Evolutionary conservation across 805 yeast genomes (phyloP), one percentile per base, ranked within the genome.

Genomic region (Yarrowia keelungensis): DNA sequence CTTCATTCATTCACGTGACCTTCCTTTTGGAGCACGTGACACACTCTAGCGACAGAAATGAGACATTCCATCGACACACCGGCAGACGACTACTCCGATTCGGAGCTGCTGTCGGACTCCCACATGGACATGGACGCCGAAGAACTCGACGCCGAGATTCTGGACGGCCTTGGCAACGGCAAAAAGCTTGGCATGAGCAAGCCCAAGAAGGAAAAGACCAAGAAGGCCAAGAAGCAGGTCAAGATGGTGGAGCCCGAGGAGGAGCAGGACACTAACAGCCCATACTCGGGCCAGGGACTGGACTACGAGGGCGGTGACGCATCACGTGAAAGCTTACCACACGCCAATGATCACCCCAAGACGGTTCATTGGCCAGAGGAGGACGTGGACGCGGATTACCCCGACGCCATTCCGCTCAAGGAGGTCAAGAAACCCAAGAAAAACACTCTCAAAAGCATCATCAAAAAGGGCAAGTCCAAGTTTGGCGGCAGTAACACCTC

Each of bases 381-480:
- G 42, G 65, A 59, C 14, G 35, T 59, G 14, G 65, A 59, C 51
- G 65, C 35, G 2, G 45, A 45, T 15, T 59, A 43, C 12, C 41
- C 54, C 2, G 67, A 41, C n/a, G 39, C 67, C 8, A 62, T 62
- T 15, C 67, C 67, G 9, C 56, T 62, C 16, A 62, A 16, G 32
- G 65, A 43, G 38, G 65, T 59, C 39, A 35, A 43, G 32, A 59
- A 59, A 9, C 51, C 65, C 39, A 62, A 62, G 39, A 42, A 42
- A 7, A 56, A 56, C 22, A 56, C 46, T 2, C 45, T 62, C 36
- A 62, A 62, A 41, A 47, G 56, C 32, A 49, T 62, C 56, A 47
- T 62, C 46, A 62, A 62, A 62, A 62, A 62, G 47, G 67, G 67
- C 67, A 62, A 62, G 50, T 47, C 56, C 47, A 62, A 62, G 36